These are phyloP conservation scores for Gossypium trilobum DNA, from an alignment of 441 rosid genomes.

Conservation along the genomic window DNA sequence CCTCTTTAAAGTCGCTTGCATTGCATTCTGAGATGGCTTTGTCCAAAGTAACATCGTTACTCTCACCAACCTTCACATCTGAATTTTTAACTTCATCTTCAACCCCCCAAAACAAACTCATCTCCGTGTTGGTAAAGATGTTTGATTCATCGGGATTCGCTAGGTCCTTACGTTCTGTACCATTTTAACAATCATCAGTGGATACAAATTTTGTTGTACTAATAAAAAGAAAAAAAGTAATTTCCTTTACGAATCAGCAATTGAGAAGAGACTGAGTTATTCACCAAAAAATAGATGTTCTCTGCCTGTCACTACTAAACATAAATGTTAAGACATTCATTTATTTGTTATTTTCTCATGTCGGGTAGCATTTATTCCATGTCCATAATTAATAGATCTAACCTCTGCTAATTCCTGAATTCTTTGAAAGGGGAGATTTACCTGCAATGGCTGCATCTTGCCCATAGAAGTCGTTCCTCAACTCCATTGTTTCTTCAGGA, in stretches of 20 bases:
- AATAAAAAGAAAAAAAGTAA: neutral
- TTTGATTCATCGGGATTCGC: constrained; percentile 14
- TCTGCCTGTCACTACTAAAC: too few relatives aligned
- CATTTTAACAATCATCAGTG: neutral
- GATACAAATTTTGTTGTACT: neutral
- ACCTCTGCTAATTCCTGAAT: constrained; percentile 14
- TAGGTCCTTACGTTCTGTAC: constrained; percentile 15
- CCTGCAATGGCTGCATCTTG: neutral
- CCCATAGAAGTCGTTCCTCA: neutral
- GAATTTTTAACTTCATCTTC: constrained; percentile 11
- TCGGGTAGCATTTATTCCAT: neutral
- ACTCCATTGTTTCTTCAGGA: neutral
- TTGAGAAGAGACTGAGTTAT: neutral
- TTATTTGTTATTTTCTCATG: too few relatives aligned
- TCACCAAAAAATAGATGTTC: too few relatives aligned
- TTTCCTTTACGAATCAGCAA: neutral
- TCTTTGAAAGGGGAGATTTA: neutral
- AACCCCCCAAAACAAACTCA: constrained; percentile 16
- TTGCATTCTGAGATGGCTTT: neutral
- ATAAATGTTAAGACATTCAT: too few relatives aligned
- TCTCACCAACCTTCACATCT: neutral
- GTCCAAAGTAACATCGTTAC: neutral
- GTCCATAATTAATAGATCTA: neutral
- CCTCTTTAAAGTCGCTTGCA: neutral
- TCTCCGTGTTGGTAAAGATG: neutral